Evolutionary conservation across 73 alveolate species (phyloP), one percentile per base, ranked within the genome.

Genomic region (Effrenium voratum): DNA sequence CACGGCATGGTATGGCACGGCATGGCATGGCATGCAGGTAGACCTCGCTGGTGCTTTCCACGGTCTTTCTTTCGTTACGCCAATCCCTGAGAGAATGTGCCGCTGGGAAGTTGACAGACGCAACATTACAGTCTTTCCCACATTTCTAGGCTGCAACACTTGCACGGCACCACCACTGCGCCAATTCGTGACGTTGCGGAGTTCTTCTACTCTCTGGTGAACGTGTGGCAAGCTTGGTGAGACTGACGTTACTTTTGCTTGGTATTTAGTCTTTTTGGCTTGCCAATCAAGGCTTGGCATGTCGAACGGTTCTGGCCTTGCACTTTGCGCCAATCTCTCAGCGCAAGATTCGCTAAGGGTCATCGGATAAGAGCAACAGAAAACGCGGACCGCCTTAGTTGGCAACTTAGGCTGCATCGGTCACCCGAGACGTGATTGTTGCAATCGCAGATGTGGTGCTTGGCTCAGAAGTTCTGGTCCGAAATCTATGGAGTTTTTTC

Each of bases 171-270:
- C 34, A 22, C 41, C 49, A 55, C 44, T 2, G n/a, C 49, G 45
- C 97, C 97, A 30, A 90, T 90, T 28, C 97, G 97, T 16, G 97
- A 90, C 86, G 68, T 90, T 43, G 97, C 97, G 1, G 97, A 90
- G 97, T 90, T 90, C 57, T 90, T 90, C 45, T 90, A 90, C 46
- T 90, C 97, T 24, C 87, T 90, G 87, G 83, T 90, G 97, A 90
- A 90, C 45, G 50, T 90, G 97, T 43, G 36, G n/a, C n/a, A n/a
- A n/a, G n/a, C n/a, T n/a, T n/a, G n/a, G n/a, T n/a, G n/a, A n/a
- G n/a, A n/a, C n/a, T n/a, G n/a, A n/a, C n/a, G n/a, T n/a, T n/a
- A n/a, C n/a, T n/a, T n/a, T n/a, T n/a, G n/a, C n/a, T n/a, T n/a
- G n/a, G n/a, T n/a, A n/a, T n/a, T n/a, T n/a, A n/a, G n/a, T n/a